phyloP scores from a whole-genome alignment of 768 basidiomycete species.

The Leccinum pellstonianum region DNA sequence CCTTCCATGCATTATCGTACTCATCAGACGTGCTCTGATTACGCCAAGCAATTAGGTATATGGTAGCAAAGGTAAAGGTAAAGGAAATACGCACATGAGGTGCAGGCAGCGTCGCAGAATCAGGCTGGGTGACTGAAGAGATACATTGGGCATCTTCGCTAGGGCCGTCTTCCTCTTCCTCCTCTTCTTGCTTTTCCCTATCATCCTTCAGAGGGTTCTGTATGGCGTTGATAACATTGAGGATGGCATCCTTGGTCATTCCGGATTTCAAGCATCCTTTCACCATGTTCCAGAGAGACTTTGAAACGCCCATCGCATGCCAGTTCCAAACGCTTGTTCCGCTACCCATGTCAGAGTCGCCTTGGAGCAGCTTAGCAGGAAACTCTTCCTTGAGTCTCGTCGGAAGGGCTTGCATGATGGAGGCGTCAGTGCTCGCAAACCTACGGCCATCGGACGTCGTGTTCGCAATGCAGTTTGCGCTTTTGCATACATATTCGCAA shows the following conservation, averaged over 20 bases:
- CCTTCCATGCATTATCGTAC: conserved; percentile 63
- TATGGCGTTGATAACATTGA: conserved; percentile 57
- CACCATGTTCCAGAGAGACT: conserved; percentile 72
- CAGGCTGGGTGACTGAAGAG: conserved; percentile 23
- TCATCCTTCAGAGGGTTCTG: conserved; percentile 43
- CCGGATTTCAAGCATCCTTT: conserved; percentile 57
- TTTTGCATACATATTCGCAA: conserved; percentile 74
- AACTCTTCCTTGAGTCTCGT: conserved; percentile 70
- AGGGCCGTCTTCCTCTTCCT: conserved; percentile 32
- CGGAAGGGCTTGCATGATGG: conserved; percentile 70
- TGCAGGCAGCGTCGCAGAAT: conserved; percentile 21
- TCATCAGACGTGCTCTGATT: conserved; percentile 47
- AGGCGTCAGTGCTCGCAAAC: conserved; percentile 70
- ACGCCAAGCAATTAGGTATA: conserved; percentile 8
- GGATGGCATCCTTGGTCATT: conserved; percentile 58
- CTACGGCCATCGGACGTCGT: conserved; percentile 54
- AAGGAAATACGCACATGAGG: conserved; percentile 27
- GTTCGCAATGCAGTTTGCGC: conserved; percentile 43
- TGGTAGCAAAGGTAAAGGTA: not conserved
- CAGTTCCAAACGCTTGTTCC: conserved; percentile 71
- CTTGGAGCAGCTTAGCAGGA: conserved; percentile 60
- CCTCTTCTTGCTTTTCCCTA: conserved; percentile 35
- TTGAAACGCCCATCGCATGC: conserved; percentile 71
- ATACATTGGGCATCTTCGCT: conserved; percentile 32
- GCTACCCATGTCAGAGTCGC: conserved; percentile 56